Evolutionary conservation across 345 rosid species (phyloP).

Genomic region (Hibiscus trionum): DNA sequence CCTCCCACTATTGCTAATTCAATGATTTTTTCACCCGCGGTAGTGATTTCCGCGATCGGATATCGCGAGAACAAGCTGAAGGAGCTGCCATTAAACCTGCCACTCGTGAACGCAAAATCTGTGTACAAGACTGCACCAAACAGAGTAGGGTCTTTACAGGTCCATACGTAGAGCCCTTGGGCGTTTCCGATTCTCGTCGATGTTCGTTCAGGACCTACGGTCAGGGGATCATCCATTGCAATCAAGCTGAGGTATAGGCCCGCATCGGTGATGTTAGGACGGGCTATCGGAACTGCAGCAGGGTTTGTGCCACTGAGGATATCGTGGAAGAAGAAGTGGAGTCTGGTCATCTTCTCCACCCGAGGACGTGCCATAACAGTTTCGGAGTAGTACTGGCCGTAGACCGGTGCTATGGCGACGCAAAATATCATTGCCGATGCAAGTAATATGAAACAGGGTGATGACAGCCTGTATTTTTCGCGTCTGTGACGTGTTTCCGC

Average conservation of each 20-base stretch:
- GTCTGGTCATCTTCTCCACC: too few relatives aligned
- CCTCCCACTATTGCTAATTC: too few relatives aligned
- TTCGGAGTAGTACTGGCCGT: too few relatives aligned
- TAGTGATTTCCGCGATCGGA: too few relatives aligned
- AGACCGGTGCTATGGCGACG: too few relatives aligned
- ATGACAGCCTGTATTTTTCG: too few relatives aligned
- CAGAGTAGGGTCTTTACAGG: background rate
- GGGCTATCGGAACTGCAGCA: background rate
- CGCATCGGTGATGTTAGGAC: background rate
- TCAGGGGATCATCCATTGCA: background rate
- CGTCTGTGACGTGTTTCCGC: too few relatives aligned
- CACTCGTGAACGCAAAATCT: conserved; percentile 36
- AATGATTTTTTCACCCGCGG: too few relatives aligned
- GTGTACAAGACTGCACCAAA: conserved; percentile 24
- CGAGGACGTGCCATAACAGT: too few relatives aligned
- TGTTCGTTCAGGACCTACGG: background rate
- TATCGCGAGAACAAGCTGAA: conserved; percentile 32
- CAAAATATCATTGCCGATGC: too few relatives aligned
- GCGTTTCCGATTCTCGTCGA: background rate
- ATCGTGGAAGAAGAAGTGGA: background rate
- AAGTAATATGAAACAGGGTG: too few relatives aligned
- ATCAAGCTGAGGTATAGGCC: background rate
- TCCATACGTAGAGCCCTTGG: background rate
- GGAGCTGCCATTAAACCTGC: conserved; percentile 40
- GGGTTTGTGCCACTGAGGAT: background rate